A percentile compares a stretch with the other conserved stretches of the same genome.
Evolutionary conservation across 805 yeast genomes (phyloP).

Genomic region (Zygotorulaspora chibaensis): DNA sequence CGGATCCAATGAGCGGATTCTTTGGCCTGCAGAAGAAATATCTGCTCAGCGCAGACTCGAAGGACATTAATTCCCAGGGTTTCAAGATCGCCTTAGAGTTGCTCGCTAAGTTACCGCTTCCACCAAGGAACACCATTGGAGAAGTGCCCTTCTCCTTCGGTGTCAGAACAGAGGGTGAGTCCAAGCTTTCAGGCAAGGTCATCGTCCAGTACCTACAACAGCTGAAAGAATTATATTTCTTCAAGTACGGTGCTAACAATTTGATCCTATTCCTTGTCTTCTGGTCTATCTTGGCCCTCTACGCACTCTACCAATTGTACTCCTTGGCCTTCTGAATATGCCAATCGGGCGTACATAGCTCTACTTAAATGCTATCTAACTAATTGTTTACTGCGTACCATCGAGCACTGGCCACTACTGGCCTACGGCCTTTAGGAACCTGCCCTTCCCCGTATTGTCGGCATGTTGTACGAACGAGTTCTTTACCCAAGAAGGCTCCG

Average conservation of each 20-base stretch:
- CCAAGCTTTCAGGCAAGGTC: conserved; percentile 46
- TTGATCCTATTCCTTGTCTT: conserved; percentile 33
- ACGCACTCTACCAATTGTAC: conserved; percentile 28
- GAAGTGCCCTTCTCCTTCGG: conserved; percentile 50
- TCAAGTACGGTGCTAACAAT: conserved; percentile 42
- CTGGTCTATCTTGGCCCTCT: conserved; percentile 31
- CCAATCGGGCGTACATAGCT: neutral
- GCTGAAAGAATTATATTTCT: conserved; percentile 43
- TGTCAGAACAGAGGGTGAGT: conserved; percentile 52
- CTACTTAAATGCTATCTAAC: neutral
- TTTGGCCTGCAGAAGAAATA: conserved; percentile 48
- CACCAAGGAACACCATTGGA: conserved; percentile 37
- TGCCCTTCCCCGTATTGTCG: no score
- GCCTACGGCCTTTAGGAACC: no score
- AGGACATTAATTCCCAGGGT: conserved; percentile 41
- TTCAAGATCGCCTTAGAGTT: conserved; percentile 49
- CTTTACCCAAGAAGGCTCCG: neutral
- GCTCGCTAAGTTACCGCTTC: conserved; percentile 44
- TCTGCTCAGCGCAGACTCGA: conserved; percentile 33
- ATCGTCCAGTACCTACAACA: conserved; percentile 46
- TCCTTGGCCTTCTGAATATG: conserved; percentile 15
- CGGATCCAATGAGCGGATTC: conserved; percentile 53
- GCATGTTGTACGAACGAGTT: neutral
- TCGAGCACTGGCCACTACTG: no score
- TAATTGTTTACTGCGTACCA: no score